A percentile compares a stretch with the other conserved stretches of the same genome.
Evolutionary conservation across 1,139 yeast species (phyloP).

Genomic region (Diutina catenulata): DNA sequence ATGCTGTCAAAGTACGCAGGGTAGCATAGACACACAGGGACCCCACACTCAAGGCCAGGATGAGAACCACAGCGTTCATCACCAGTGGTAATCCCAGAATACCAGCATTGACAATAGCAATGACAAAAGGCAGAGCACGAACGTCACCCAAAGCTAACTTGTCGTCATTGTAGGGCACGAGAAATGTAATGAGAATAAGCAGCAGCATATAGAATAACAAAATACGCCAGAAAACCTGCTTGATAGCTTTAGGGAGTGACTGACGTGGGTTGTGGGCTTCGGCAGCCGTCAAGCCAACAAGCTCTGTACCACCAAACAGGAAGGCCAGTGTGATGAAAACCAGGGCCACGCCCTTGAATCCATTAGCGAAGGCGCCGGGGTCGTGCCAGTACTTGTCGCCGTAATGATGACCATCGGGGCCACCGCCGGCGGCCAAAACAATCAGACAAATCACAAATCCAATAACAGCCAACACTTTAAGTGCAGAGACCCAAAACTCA

Average conservation of each 20-base stretch:
- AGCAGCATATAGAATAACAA: constrained; percentile 51
- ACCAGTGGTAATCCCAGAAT: constrained; percentile 16
- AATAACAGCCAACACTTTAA: constrained; percentile 48
- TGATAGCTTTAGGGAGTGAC: constrained; percentile 55
- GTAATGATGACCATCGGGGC: constrained; percentile 47
- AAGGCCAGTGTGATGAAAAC: constrained; percentile 45
- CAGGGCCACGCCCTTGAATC: constrained; percentile 28
- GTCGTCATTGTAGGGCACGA: constrained; percentile 53
- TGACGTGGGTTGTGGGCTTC: constrained; percentile 49
- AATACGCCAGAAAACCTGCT: constrained; percentile 67
- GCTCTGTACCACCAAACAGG: constrained; percentile 61
- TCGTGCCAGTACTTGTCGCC: constrained; percentile 52
- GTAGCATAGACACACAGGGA: constrained; percentile 51
- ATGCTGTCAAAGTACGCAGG: constrained; percentile 71
- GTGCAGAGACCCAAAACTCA: constrained; percentile 47
- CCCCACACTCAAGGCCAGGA: constrained; percentile 17
- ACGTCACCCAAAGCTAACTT: constrained; percentile 31
- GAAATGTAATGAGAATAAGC: constrained; percentile 46
- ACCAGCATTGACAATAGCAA: constrained; percentile 21
- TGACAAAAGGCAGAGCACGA: constrained; percentile 66
- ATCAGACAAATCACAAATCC: constrained; percentile 59
- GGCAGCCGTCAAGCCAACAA: constrained; percentile 55
- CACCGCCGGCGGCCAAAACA: constrained; percentile 57
- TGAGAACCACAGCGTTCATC: constrained; percentile 17
- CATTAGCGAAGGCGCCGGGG: constrained; percentile 43